Evolutionary conservation across 164 flowering plant genomes (phyloP).

Genomic region (Nymphaea thermarum): DNA sequence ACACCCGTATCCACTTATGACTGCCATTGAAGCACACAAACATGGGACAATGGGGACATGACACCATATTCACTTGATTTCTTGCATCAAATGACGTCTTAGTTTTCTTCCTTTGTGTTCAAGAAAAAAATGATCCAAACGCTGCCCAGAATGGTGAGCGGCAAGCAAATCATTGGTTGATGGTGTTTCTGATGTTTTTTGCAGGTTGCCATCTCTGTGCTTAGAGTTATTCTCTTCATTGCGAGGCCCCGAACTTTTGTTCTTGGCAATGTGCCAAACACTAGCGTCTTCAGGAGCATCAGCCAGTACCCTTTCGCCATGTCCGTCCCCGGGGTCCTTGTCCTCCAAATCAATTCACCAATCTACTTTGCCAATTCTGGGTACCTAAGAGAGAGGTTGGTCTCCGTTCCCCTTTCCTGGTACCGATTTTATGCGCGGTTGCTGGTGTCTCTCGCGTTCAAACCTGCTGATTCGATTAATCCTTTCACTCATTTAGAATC

Average conservation of each 20-base stretch:
- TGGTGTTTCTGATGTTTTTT: slow-evolving; percentile 1
- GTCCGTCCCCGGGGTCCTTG: slow-evolving; percentile 44
- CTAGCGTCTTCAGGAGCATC: slow-evolving; percentile 33
- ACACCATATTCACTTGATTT: too few relatives aligned
- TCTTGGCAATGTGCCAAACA: slow-evolving; percentile 49
- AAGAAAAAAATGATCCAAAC: too few relatives aligned
- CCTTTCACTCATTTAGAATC: slow-evolving; percentile 14
- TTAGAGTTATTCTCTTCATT: slow-evolving; percentile 36
- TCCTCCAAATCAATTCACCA: slow-evolving; percentile 50
- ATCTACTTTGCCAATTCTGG: slow-evolving; percentile 61
- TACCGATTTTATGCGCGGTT: too few relatives aligned
- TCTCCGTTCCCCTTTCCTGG: background rate
- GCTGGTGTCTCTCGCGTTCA: too few relatives aligned
- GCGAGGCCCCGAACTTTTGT: slow-evolving; percentile 53
- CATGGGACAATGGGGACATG: too few relatives aligned
- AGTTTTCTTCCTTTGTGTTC: too few relatives aligned
- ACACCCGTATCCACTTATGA: too few relatives aligned
- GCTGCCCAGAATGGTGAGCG: too few relatives aligned
- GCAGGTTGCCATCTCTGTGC: slow-evolving; percentile 50
- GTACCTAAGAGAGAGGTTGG: slow-evolving; percentile 68
- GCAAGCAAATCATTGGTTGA: too few relatives aligned
- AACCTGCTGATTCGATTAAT: too few relatives aligned
- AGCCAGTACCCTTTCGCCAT: slow-evolving; percentile 47
- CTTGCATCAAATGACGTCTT: too few relatives aligned
- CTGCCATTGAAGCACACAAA: too few relatives aligned